Base-by-base conservation (phyloP, 202 grass and related monocot species). In the Miscanthus sacchariflorus region DNA sequence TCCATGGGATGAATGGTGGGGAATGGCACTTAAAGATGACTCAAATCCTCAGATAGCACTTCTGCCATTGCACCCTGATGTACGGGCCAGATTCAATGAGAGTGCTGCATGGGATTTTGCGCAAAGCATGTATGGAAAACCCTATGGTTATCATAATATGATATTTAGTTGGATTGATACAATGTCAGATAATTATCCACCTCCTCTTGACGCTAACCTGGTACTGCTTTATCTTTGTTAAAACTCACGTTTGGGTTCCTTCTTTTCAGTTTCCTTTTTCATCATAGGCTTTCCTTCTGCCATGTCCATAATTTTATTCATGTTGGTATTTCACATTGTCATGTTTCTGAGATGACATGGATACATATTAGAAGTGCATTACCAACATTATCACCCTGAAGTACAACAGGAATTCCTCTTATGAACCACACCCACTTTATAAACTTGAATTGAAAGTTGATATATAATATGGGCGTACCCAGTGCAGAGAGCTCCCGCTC, bases 161-260 rank as follows among this genome's bases (percentile, higher is more conserved):
- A 99, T 99, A 92, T 99, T 99, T 85, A 97, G 94, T 88, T 99
- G 97, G 97, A 99, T 99, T 27, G 97, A 99, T 69, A 99, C 97
- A 1, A 82, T 92, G 70, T 70, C 90, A 9, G 94, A 97, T 0
- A 99, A 99, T 88, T 99, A 91, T 77, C 97, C 97, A 24, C 97
- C 97, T 5, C 97, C 97, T 80, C 88, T 99, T 48, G 97, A 99
- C 81, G 91, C 93, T 88, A 99, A 95, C 59, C 90, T 99, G 97
- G 97, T 99, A 95, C 39, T 87, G 54, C 30, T 76, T 66, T 68
- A 4, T 42, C 66, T 74, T 82, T 81, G 9, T 30, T 73, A 68
- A 72, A 82, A 25, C 40, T 13, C 43, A 58, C 12, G 13, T 56
- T 78, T 50, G 8, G 83, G 0, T 87, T 44, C 72, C 18, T 78